phyloP scores from a whole-genome alignment of 2,329 filamentous ascomycete genomes.

The Nothophoma quercina region DNA sequence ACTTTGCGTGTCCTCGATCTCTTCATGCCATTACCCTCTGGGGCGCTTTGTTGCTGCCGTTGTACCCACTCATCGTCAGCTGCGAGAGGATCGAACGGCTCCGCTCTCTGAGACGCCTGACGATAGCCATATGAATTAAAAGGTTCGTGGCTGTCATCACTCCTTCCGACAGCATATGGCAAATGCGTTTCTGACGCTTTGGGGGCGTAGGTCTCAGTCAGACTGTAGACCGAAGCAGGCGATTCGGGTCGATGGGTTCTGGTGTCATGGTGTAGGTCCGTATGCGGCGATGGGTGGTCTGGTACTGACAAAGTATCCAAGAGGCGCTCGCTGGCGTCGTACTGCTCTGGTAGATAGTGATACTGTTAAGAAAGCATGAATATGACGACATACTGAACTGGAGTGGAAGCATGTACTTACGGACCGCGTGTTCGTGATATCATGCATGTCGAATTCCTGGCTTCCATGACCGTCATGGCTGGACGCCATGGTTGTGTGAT shows the following conservation, averaged over 20 bases:
- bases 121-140: neutral
- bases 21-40: conserved; percentile 69
- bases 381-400: too few species aligned
- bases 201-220: neutral
- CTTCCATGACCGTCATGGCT: too few species aligned
- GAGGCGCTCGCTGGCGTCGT: neutral
- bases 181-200: neutral
- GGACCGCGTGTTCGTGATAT: too few species aligned
- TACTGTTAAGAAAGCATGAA: too few species aligned
- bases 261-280: neutral
- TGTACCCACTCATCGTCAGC: conserved; percentile 73
- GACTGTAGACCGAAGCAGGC: neutral
- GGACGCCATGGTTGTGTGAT: too few species aligned
- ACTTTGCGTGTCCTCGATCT: conserved; percentile 92
- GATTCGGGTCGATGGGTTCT: neutral
- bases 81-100: neutral
- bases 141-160: neutral
- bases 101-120: too few species aligned
- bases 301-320: neutral
- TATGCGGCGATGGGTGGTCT: too few species aligned
- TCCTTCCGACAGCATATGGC: too few species aligned
- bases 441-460: too few species aligned
- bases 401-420: too few species aligned
- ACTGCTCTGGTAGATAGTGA: neutral
- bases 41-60: conserved; percentile 40